Conservation (phyloP, 768 basidiomycete species). For the Termitomyces sp. region DNA sequence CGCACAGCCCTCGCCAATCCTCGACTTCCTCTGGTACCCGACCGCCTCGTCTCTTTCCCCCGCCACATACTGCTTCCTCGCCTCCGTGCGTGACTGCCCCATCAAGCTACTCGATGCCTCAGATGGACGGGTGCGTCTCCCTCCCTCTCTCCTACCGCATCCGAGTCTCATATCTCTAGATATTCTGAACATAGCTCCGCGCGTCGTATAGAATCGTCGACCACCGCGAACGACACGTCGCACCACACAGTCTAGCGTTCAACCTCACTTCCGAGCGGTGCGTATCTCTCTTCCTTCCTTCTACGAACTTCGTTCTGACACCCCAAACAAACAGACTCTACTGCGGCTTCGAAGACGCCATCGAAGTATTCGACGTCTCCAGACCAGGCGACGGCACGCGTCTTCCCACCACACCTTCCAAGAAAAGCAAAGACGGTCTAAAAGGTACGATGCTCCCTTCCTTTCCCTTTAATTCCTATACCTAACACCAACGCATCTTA, state of each 20-base stretch:
- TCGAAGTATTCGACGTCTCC: slow-evolving; percentile 26
- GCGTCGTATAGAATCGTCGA: slow-evolving; percentile 93
- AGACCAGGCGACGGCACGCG: slow-evolving; percentile 23
- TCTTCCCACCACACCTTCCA: slow-evolving; percentile 24
- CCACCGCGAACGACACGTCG: slow-evolving; percentile 88
- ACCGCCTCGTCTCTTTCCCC: slow-evolving; percentile 57
- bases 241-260: slow-evolving; percentile 83
- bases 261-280: slow-evolving; percentile 68
- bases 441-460: slow-evolving; percentile 74
- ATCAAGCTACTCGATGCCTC: slow-evolving; percentile 81
- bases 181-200: slow-evolving; percentile 64
- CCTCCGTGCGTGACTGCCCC: slow-evolving; percentile 82
- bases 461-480: no score
- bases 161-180: neutral
- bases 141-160: no score
- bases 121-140: slow-evolving; percentile 60
- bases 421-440: slow-evolving; percentile 63
- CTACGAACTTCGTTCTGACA: neutral
- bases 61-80: slow-evolving; percentile 77
- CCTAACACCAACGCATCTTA: no score
- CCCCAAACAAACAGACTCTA: slow-evolving; percentile 16
- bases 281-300: neutral
- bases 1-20: slow-evolving; percentile 65
- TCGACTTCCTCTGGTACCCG: slow-evolving; percentile 87
- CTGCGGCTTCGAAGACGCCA: slow-evolving; percentile 29